phyloP scores from a whole-genome alignment of 2,329 filamentous ascomycete species.

The Ceratocystis destructans region DNA sequence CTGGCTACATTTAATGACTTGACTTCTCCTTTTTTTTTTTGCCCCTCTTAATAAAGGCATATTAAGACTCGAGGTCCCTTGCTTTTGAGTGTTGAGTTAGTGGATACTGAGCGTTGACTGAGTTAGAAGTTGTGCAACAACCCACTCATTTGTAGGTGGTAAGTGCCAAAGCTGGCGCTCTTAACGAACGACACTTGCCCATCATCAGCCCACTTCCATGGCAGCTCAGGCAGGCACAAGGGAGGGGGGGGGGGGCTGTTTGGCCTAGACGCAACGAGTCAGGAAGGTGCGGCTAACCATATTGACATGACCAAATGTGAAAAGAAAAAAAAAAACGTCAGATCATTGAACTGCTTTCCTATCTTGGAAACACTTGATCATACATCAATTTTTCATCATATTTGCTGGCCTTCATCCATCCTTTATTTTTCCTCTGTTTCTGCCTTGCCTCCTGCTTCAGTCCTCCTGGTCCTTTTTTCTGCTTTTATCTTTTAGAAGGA shows the following conservation, averaged over 20 bases:
- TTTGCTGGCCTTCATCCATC: background rate
- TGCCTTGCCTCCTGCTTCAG: conserved; percentile 5
- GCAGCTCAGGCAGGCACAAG: conserved; percentile 10
- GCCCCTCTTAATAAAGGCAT: too few species aligned
- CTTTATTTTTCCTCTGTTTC: background rate
- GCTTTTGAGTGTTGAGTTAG: background rate
- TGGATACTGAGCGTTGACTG: background rate
- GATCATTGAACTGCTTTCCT: conserved; percentile 7
- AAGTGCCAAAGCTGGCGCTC: conserved; percentile 6
- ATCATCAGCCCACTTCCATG: conserved; percentile 18
- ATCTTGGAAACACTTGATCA: background rate
- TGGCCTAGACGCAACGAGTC: conserved; percentile 4
- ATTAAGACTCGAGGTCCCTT: background rate
- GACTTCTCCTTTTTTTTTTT: background rate
- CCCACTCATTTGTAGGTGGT: background rate
- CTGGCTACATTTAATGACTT: too few species aligned
- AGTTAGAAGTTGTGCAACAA: background rate
- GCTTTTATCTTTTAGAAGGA: conserved; percentile 4
- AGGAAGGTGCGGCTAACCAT: conserved; percentile 1
- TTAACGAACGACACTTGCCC: conserved; percentile 19
- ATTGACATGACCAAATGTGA: background rate
- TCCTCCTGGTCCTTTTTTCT: conserved; percentile 3
- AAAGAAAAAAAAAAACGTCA: background rate
- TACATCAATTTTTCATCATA: background rate
- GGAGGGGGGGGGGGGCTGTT: background rate